Base-by-base conservation (phyloP, 495 filamentous ascomycete species). In the Delitschia confertaspora region DNA sequence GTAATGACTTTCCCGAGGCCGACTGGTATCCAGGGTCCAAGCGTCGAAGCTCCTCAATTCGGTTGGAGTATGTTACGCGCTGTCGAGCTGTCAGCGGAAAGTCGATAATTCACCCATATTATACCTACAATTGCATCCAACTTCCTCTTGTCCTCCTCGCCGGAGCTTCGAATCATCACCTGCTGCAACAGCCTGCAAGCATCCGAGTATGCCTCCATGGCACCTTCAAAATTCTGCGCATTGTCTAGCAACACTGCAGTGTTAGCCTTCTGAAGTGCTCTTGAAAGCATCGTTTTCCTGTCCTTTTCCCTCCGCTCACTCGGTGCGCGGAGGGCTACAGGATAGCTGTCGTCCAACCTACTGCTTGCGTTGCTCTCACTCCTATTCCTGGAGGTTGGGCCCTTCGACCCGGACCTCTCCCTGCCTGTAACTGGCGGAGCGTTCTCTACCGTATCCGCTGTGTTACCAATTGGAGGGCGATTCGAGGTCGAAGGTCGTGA, bases 191-290 rank as follows among this genome's bases (percentile, higher is more conserved):
- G 65, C 17, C 73, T 69, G 54, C 93, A 94, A 4, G 89, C 88
- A 65, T 96, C 93, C 13, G 70, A 71, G 58, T 98, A 98, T 18
- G 91, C 88, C 55, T 85, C 76, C 67, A 91, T 82, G 21, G 91
- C 91, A 18, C 88, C 88, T 60, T 91, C 86, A 51, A 88, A 83
- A 60, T 95, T 94, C 55, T 88, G 83, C 3, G 85, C 87, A 68
- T 94, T 93, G 61, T 98, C 91, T 22, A 96, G 75, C 41, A 93
- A 72, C 11, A 98, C 91, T 6, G 91, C 91, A 17, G 85, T 91
- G 53, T 95, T 94, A 26, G 91, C 91, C 63, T 95, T 95, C 54
- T 93, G 80, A 30, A 98, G 66, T 5, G 91, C 91, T 57, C 82
- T 87, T 3, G 88, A 91, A 13, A 98, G 70, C 84, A 95, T 95